Evolutionary conservation across 371 early-diverging fungal species (phyloP), one percentile per base, ranked within the genome.

Genomic region (Actinomortierella ambigua): DNA sequence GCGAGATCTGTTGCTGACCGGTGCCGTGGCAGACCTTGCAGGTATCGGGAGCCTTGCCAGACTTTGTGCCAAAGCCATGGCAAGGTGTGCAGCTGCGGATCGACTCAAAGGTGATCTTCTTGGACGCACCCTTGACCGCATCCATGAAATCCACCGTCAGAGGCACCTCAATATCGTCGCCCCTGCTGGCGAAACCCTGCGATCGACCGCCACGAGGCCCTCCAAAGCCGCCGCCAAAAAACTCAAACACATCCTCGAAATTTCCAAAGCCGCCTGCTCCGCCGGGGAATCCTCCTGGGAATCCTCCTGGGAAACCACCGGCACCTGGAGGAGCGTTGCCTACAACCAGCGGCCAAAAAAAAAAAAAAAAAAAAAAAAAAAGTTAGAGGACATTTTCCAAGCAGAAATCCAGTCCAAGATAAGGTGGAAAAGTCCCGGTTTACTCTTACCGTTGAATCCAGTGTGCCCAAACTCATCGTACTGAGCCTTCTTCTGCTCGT

Each of bases 401-500:
- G 29, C 27, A 28, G 23, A 26, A 42, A 42, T 20, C 27, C 22
- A 40, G 22, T 42, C 29, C 1, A 34, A 18, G 13, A 15, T 43
- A 14, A 46, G 22, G 51, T 50, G 22, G 26, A 23, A 39, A 18
- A 61, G 28, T 63, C 47, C 61, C 62, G 59, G 13, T 47, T 23
- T 43, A 53, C 48, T 41, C 15, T n/a, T 76, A 75, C 83, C 81
- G 50, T 80, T 80, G 69, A 84, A 79, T 26, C 82, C 86, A 64
- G 67, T 55, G 69, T 90, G 87, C 2, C 98, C 98, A 79, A 90
- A 95, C 77, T 92, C 91, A 79, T 98, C 98, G 61, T 94, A 98
- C 28, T 88, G 84, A 9, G 90, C 85, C 49, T 94, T 86, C 80
- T 97, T 98, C 67, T 86, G 79, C 39, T 93, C 93, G 64, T 98